Conservation (phyloP, 306 rosid species). For the Dalbergia oliveri region DNA sequence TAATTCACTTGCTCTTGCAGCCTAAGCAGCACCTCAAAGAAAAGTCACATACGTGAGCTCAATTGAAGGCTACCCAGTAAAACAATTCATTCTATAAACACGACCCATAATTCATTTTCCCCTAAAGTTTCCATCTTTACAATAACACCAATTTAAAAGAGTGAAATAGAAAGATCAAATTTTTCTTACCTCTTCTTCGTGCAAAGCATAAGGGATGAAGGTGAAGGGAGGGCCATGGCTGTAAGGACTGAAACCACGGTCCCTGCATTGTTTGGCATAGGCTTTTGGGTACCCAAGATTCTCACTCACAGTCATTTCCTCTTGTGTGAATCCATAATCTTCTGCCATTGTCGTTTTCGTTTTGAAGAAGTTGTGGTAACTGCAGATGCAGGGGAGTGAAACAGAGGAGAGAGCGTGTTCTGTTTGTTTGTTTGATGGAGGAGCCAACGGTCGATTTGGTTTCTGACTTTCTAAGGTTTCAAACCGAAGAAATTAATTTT, state of each 20-base stretch:
- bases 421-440: slow-evolving; percentile 32
- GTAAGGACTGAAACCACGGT: slow-evolving; percentile 62
- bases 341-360: slow-evolving; percentile 62
- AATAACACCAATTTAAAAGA: neutral
- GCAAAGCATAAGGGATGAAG: slow-evolving; percentile 77
- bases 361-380: slow-evolving; percentile 6
- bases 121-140: slow-evolving; percentile 14
- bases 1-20: slow-evolving; percentile 57
- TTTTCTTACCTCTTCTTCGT: slow-evolving; percentile 72
- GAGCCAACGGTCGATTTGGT: slow-evolving; percentile 67
- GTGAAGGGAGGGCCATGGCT: slow-evolving; percentile 82
- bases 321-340: slow-evolving; percentile 62
- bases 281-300: slow-evolving; percentile 87
- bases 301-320: slow-evolving; percentile 69
- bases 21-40: slow-evolving; percentile 52
- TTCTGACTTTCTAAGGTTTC: slow-evolving; percentile 12
- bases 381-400: slow-evolving; percentile 25
- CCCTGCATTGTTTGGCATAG: slow-evolving; percentile 72
- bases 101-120: slow-evolving; percentile 23
- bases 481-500: slow-evolving; percentile 27
- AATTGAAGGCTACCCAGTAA: neutral
- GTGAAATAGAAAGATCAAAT: neutral
- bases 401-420: slow-evolving; percentile 34
- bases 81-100: neutral
- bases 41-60: neutral